Conservation (phyloP, 768 basidiomycete species). For the Xerocomellus amylosporus region DNA sequence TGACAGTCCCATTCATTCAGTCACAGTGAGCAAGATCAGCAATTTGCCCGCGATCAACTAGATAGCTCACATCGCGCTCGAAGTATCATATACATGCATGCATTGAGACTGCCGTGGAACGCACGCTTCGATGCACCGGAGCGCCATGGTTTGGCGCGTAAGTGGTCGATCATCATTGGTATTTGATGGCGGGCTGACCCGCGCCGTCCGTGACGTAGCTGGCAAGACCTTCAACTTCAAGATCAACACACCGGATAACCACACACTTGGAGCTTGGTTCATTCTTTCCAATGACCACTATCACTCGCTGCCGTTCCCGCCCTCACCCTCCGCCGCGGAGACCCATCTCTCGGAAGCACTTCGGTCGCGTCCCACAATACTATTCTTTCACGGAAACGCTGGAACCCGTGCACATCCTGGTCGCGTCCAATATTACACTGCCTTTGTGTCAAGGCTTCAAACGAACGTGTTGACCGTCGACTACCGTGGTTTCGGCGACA, state of each 20-base stretch:
- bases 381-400: slow-evolving; percentile 93
- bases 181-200: background rate
- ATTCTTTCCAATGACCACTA: slow-evolving; percentile 67
- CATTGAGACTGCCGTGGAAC: slow-evolving; percentile 57
- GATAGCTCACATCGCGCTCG: slow-evolving; percentile 21
- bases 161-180: slow-evolving; percentile 20
- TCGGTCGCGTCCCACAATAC: slow-evolving; percentile 61
- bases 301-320: slow-evolving; percentile 42
- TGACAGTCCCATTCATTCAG: slow-evolving; percentile 65
- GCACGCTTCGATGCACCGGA: slow-evolving; percentile 69
- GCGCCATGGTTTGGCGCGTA: slow-evolving; percentile 79
- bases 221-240: slow-evolving; percentile 74
- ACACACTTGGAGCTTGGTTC: slow-evolving; percentile 84
- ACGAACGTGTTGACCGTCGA: slow-evolving; percentile 84
- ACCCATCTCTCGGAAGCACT: slow-evolving; percentile 54
- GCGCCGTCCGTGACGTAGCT: slow-evolving; percentile 40
- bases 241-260: slow-evolving; percentile 72
- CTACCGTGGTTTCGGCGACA: slow-evolving; percentile 92
- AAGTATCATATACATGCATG: slow-evolving; percentile 63
- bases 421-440: slow-evolving; percentile 67
- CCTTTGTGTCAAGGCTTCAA: slow-evolving; percentile 60
- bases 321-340: slow-evolving; percentile 36
- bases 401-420: slow-evolving; percentile 68
- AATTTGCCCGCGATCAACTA: slow-evolving; percentile 13
- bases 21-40: slow-evolving; percentile 50